Base-by-base conservation (phyloP, 192 early-diverging fungal species). In the Podila epigama region DNA sequence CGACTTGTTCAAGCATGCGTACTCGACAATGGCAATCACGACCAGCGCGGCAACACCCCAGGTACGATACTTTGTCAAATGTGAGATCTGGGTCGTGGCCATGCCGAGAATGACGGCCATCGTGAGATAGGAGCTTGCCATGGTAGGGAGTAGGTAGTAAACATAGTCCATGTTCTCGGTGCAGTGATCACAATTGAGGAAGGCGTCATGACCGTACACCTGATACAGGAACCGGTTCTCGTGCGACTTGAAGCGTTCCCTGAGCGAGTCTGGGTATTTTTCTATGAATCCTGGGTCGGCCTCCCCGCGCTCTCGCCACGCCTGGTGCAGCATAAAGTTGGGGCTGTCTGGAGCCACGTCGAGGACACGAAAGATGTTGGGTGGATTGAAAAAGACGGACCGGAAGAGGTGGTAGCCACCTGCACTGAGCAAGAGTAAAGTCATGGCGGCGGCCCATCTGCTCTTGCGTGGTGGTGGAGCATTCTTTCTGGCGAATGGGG, bases 311-410 rank as follows among this genome's bases (percentile, higher is more conserved):
- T 77, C 73, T 25, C 60, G 68, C 73, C 73, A 77, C 8, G 73
- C 59, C 50, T 77, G 73, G 27, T 68, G 65, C 1, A 77, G 51
- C 39, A 77, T 63, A 54, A 77, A 77, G 51, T 77, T 68, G 18
- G 73, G 73, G 18, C 73, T 68, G 48, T 77, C 73, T 22, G 66
- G 55, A 1, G 73, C 60, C 15, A 77, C 44, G 9, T 60, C 55
- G 15, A 77, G 73, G 2, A 66, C 55, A 20, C 57, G 37, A 48
- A 77, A 77, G 61, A 77, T 59, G 31, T 77, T 68, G 55, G 66
- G 73, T 18, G 61, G 66, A 15, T 33, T 68, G 50, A 62, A 63
- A 36, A 77, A 22, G 34, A 55, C 44, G 36, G 66, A 25, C 28
- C 48, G 16, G 36, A 48, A 61, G 12, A 77, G 60, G 37, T 77